Evolutionary conservation across 1,284 basidiomycete species (phyloP).

Genomic region (Sanguinoderma infundibulare): DNA sequence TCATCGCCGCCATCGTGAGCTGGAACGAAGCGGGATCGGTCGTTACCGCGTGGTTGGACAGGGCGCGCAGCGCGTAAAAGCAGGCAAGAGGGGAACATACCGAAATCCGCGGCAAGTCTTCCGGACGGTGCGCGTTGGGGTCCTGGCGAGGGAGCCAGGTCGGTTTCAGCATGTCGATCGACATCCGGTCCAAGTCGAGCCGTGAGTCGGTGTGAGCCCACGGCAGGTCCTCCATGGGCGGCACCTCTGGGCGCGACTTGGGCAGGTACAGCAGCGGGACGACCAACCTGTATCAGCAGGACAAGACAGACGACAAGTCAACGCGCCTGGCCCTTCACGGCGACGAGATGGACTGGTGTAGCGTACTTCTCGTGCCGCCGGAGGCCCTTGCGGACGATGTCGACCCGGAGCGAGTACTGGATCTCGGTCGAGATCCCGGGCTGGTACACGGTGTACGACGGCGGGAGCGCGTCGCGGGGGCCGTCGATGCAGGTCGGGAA

Average conservation of each 20-base stretch:
- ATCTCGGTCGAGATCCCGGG: conserved; percentile 44
- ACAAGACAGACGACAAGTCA: background rate
- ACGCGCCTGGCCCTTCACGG: conserved; percentile 1
- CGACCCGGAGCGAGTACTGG: conserved; percentile 44
- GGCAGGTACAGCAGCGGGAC: conserved; percentile 40
- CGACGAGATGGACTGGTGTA: conserved; percentile 24
- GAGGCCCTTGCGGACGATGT: conserved; percentile 45
- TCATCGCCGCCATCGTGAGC: conserved; percentile 44
- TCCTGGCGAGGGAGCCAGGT: conserved; percentile 28
- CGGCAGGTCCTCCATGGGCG: conserved; percentile 35
- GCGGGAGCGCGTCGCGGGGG: conserved; percentile 39
- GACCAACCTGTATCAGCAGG: conserved; percentile 14
- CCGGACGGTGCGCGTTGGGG: background rate
- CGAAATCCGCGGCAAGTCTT: conserved; percentile 29
- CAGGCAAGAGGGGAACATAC: conserved; percentile 20
- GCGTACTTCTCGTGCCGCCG: conserved; percentile 48
- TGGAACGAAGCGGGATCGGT: conserved; percentile 20
- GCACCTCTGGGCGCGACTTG: conserved; percentile 42
- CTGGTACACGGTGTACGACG: conserved; percentile 43
- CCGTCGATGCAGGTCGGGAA: conserved; percentile 42
- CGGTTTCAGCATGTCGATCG: conserved; percentile 31
- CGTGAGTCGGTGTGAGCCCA: conserved; percentile 15
- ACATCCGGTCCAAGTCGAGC: conserved; percentile 9
- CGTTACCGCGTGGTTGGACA: conserved; percentile 1
- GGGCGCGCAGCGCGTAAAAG: background rate